Evolutionary conservation across 2,329 filamentous ascomycete species (phyloP).

Genomic region (Cercospora zeina): DNA sequence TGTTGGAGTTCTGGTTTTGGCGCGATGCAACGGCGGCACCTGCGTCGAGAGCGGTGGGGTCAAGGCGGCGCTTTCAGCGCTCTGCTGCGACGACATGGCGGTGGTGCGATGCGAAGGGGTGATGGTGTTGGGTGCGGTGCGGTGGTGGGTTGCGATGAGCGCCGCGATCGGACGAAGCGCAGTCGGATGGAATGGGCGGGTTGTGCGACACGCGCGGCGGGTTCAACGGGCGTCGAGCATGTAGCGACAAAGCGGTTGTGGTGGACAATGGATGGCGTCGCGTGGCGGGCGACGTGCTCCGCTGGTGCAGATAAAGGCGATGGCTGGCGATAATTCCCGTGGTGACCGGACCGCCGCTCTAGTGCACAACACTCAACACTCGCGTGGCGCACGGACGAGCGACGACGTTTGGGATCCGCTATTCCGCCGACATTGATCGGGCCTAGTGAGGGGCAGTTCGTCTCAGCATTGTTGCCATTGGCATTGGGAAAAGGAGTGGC

Average conservation of each 20-base stretch:
- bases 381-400: neutral
- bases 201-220: slow-evolving; percentile 1
- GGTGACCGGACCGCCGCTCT: neutral
- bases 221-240: slow-evolving; percentile 1
- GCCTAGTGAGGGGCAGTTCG: neutral
- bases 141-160: neutral
- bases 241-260: slow-evolving; percentile 1
- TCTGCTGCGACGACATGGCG: slow-evolving; percentile 12
- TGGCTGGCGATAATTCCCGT: slow-evolving; percentile 2
- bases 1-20: slow-evolving; percentile 52
- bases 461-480: neutral
- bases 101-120: neutral
- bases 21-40: slow-evolving; percentile 41
- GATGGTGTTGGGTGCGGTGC: neutral
- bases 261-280: neutral
- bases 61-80: slow-evolving; percentile 41
- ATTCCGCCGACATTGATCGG: neutral
- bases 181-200: neutral
- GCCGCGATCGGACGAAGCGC: neutral
- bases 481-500: neutral
- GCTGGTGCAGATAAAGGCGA: neutral
- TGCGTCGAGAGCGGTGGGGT: slow-evolving; percentile 66
- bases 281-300: neutral
- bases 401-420: neutral
- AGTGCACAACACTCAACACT: slow-evolving; percentile 7